Evolutionary conservation across 495 filamentous ascomycete species (phyloP), one percentile per base, ranked within the genome.

Genomic region (Podospora conica): DNA sequence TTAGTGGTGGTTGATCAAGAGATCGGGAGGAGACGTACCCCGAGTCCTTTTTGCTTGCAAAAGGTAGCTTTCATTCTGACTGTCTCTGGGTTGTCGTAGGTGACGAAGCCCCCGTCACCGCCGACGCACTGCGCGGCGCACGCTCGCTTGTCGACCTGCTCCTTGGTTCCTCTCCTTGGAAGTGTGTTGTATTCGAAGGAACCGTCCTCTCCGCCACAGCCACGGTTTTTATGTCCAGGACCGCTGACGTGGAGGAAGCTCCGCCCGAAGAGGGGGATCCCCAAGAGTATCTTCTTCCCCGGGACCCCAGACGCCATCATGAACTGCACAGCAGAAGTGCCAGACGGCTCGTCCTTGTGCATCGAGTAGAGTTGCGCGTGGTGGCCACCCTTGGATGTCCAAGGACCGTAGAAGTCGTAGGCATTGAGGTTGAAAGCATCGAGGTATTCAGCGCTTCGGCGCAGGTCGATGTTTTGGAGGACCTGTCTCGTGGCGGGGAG

Each of bases 401-500:
- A 95, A 1, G 89, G 83, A 1, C 92, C 92, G n/a, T 84, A 84
- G 75, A 96, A 96, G 75, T 96, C 92, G 73, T 96, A 96, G 7
- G 90, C 84, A 85, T 90, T 93, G 23, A 96, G 76, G 71, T 96
- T 96, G 71, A 96, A 79, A 63, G 88, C 83, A 76, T 96, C 91
- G 53, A 96, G 81, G 61, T 90, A 87, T 55, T 83, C 75, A 22
- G 87, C 81, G 1, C 88, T 86, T 29, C 82, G 78, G 54, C 78
- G 77, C 18, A 96, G 81, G 72, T 93, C 85, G 70, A 97, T 95
- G 71, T 93, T 83, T 65, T 86, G 84, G 33, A 97, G 77, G 1
- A 88, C 84, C 84, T 87, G 87, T 75, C 87, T 84, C 7, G 87
- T 86, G 15, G 90, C 91, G n/a, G 92, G 91, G 2, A 97, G 83